Percentiles rank a stretch among this genome's conserved stretches.
phyloP scores from a whole-genome alignment of 169 alveolate genomes.

The Cryptosporidium canis region DNA sequence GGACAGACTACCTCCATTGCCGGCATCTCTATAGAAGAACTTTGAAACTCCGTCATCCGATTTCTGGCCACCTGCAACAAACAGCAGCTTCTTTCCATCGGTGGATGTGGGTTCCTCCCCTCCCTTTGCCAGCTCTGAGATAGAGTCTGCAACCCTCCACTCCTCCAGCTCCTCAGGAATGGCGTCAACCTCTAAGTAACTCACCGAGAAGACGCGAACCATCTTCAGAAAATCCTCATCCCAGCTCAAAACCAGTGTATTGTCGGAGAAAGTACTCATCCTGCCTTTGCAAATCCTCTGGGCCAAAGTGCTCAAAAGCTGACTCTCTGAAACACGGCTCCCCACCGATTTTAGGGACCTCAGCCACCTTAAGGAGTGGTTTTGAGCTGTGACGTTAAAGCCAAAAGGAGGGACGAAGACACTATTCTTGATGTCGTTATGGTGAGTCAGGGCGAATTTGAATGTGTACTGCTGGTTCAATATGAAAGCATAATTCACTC shows the following conservation, averaged over 20 bases:
- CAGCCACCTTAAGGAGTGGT: conserved; percentile 27
- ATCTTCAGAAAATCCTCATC: neutral
- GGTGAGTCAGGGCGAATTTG: conserved; percentile 54
- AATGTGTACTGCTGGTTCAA: conserved; percentile 35
- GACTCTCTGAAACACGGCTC: neutral
- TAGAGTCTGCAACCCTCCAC: conserved; percentile 1
- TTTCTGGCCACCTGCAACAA: neutral
- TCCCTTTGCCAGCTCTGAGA: neutral
- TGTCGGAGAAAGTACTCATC: neutral
- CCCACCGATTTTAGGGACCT: neutral
- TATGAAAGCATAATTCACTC: neutral
- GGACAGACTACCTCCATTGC: neutral
- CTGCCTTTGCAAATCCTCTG: conserved; percentile 5
- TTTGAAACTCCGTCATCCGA: neutral
- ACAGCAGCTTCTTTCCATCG: neutral
- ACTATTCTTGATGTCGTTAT: conserved; percentile 32
- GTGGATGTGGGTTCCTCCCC: neutral
- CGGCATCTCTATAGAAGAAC: neutral
- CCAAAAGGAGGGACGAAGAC: conserved; percentile 68
- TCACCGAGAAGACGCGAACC: neutral
- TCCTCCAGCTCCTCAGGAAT: neutral
- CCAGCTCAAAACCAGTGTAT: conserved; percentile 27
- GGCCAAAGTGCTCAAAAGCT: neutral
- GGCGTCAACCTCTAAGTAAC: neutral
- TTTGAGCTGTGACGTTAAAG: conserved; percentile 38